Evolutionary conservation across 495 filamentous ascomycete species (phyloP).

Genomic region (Penicillium ochrochloron): DNA sequence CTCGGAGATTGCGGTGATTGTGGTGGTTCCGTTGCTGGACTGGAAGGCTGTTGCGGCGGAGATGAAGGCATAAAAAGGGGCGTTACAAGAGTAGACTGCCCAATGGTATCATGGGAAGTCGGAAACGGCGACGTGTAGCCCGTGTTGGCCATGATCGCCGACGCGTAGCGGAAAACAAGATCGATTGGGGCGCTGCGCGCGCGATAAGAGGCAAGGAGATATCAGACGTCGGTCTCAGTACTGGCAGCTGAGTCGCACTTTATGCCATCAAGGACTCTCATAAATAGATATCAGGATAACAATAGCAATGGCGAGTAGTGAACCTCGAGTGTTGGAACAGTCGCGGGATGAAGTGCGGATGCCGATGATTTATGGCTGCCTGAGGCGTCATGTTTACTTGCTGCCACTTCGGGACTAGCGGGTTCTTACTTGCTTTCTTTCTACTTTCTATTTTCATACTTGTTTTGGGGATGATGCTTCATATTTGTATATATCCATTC

Average conservation of each 20-base stretch:
- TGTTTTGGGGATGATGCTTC: neutral
- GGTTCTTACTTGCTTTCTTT: neutral
- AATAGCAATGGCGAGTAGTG: conserved; percentile 23
- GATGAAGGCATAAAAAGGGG: conserved; percentile 48
- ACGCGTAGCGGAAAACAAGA: conserved; percentile 27
- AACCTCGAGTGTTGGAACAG: conserved; percentile 9
- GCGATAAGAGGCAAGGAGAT: neutral
- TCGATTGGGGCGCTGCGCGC: conserved; percentile 11
- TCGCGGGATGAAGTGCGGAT: conserved; percentile 12
- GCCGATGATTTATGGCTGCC: conserved; percentile 15
- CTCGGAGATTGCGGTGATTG: conserved; percentile 26
- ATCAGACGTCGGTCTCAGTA: neutral
- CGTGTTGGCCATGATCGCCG: conserved; percentile 41
- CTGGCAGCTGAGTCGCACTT: neutral
- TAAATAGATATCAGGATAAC: conserved; percentile 21
- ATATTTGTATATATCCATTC: neutral
- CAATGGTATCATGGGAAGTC: conserved; percentile 53
- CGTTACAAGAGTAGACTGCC: conserved; percentile 47
- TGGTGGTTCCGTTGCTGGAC: conserved; percentile 13
- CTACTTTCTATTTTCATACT: neutral
- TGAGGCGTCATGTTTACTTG: conserved; percentile 35
- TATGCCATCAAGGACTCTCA: neutral
- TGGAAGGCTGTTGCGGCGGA: conserved; percentile 31
- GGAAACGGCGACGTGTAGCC: conserved; percentile 45
- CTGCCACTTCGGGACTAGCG: conserved; percentile 31